A percentile compares a stretch with the other conserved stretches of the same genome.
These are phyloP conservation scores for Neonectria neomacrospora DNA, from an alignment of 2,329 filamentous ascomycete genomes.

Conservation along the genomic window DNA sequence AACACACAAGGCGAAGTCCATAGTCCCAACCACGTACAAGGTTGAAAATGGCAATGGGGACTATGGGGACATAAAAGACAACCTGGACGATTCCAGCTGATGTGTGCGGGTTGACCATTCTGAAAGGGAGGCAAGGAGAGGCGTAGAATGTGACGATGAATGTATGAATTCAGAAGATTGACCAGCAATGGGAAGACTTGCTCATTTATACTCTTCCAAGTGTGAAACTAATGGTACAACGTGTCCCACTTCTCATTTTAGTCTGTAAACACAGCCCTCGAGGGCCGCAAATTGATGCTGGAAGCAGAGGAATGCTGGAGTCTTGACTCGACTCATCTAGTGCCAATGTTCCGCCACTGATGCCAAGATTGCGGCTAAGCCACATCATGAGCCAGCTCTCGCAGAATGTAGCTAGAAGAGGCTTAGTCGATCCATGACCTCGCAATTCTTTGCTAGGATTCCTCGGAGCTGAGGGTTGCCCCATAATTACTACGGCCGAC, in stretches of 20 bases:
- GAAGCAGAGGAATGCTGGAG: neutral
- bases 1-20: constrained; percentile 32
- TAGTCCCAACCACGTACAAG: constrained; percentile 29
- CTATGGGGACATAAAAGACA: constrained; percentile 30
- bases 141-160: neutral
- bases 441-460: neutral
- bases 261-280: neutral
- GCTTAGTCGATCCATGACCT: neutral
- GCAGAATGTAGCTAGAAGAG: neutral
- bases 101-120: constrained; percentile 26
- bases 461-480: too few relatives aligned
- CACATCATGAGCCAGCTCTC: neutral
- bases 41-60: constrained; percentile 31
- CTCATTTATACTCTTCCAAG: neutral
- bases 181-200: neutral
- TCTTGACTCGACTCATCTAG: too few relatives aligned
- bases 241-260: neutral
- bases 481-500: too few relatives aligned
- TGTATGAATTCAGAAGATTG: neutral
- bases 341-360: too few relatives aligned
- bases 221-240: neutral
- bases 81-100: constrained; percentile 33
- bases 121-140: neutral
- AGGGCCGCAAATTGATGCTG: neutral
- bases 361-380: neutral